Evolutionary conservation across 257 asterid species (phyloP).

Genomic region (Solanum dulcamara): DNA sequence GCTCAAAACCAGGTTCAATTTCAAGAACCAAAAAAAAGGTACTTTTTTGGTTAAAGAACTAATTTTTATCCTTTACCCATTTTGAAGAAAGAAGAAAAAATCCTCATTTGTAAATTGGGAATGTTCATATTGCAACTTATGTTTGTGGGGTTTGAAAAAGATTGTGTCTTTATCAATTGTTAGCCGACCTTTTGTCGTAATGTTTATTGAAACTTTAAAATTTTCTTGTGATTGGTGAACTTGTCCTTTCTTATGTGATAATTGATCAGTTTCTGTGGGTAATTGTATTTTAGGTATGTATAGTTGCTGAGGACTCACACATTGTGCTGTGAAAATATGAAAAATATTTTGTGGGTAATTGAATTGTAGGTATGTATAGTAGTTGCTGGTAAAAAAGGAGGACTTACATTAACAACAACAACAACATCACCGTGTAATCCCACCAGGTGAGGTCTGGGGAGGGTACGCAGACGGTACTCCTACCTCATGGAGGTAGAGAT

Average conservation of each 20-base stretch:
- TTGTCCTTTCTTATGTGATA: not conserved
- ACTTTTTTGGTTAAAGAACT: not conserved
- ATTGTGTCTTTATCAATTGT: not conserved
- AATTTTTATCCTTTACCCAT: not conserved
- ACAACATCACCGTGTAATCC: not conserved
- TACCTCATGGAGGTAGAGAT: not conserved
- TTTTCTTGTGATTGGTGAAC: not conserved
- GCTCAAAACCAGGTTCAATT: not conserved
- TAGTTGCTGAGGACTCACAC: not conserved
- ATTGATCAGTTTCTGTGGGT: not conserved
- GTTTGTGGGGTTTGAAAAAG: not conserved
- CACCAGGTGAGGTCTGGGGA: not conserved
- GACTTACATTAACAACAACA: not conserved
- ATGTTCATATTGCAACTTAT: not conserved
- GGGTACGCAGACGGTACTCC: not conserved
- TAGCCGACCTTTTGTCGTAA: not conserved
- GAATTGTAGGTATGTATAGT: not conserved
- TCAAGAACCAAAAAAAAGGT: not conserved
- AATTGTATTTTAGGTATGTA: not conserved
- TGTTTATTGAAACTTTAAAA: not conserved
- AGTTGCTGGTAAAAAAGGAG: not conserved
- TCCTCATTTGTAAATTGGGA: not conserved
- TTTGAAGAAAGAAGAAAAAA: not conserved
- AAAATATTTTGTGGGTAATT: not conserved
- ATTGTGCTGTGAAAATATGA: not conserved